Evolutionary conservation across 345 rosid genomes (phyloP), one percentile per base, ranked within the genome.

Genomic region (Gossypium anomalum): DNA sequence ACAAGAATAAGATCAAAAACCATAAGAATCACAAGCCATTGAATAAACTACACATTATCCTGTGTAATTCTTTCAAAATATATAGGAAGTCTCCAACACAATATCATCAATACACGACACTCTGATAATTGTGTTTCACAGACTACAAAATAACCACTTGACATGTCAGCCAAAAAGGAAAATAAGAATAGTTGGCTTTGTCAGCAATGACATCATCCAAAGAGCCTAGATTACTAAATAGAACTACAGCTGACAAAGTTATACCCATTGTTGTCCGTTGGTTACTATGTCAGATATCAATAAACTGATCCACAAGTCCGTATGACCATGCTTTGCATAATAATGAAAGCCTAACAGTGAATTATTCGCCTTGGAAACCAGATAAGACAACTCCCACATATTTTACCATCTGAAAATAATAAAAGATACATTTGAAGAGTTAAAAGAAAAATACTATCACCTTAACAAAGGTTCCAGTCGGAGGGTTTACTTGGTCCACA

Each of bases 381-480:
- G 19, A 19, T 44, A 45, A 61, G 44, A 60, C 70, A 57, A 48
- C 12, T 29, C 45, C 43, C 17, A 15, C 22, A 22, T 41, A 64
- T 22, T 27, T 53, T 3, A 38, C 17, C 65, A 38, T 58, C 38
- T 72, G 15, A 17, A 43, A 15, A 44, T 23, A 43, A 43, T 7
- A 38, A 57, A 14, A 58, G 41, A 70, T 19, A 9, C 41, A 48
- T 22, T 70, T 72, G 22, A 22, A 60, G 61, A 45, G 53, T 23
- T 72, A 72, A 23, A 34, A 59, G 52, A 44, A 25, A 25, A 22
- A 2, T 67, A 69, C 1, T 25, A 25, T 70, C 49, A 92, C 98
- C 97, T 94, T 94, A 70, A 94, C 98, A 86, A 92, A 94, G 86
- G 90, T 86, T 84, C 84, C 80, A 12, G 82, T 81, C 51, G 85